Evolutionary conservation across 2,329 filamentous ascomycete species (phyloP).

Genomic region (Pseudomassariella vexata): DNA sequence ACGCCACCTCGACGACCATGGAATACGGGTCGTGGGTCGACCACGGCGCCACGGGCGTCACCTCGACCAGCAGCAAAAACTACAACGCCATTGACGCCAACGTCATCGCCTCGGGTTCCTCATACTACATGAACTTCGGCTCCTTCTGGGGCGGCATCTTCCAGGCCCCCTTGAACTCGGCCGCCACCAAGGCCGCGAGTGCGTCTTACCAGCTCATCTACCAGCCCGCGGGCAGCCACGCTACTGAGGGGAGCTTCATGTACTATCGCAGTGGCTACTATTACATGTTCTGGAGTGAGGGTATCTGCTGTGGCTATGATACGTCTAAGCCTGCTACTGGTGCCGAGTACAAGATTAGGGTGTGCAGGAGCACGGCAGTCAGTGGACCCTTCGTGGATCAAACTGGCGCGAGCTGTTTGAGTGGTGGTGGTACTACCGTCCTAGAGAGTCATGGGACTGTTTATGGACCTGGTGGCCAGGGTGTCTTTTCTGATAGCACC

Average conservation of each 20-base stretch:
- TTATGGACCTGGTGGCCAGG: slow-evolving; percentile 60
- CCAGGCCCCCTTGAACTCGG: slow-evolving; percentile 44
- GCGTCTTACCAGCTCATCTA: slow-evolving; percentile 45
- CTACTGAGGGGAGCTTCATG: slow-evolving; percentile 52
- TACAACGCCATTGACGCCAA: slow-evolving; percentile 60
- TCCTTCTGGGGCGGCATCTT: slow-evolving; percentile 65
- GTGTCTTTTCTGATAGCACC: slow-evolving; percentile 43
- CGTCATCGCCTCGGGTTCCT: slow-evolving; percentile 35
- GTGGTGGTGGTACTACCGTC: slow-evolving; percentile 52
- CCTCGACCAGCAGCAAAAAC: slow-evolving; percentile 29
- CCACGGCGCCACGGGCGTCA: slow-evolving; percentile 47
- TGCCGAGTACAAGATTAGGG: slow-evolving; percentile 60
- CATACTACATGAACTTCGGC: slow-evolving; percentile 54
- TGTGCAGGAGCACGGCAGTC: slow-evolving; percentile 50
- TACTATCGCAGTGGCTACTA: slow-evolving; percentile 51
- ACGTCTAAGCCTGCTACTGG: slow-evolving; percentile 43
- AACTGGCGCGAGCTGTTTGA: slow-evolving; percentile 43
- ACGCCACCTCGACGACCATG: slow-evolving; percentile 38
- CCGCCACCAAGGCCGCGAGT: slow-evolving; percentile 21
- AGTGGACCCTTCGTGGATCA: slow-evolving; percentile 53
- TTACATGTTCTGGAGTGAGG: slow-evolving; percentile 59
- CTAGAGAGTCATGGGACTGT: slow-evolving; percentile 50
- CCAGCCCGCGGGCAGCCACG: slow-evolving; percentile 42
- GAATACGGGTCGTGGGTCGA: slow-evolving; percentile 56
- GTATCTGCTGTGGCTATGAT: slow-evolving; percentile 58